Base-by-base conservation (phyloP, 1,284 basidiomycete genomes). In the Phellopilus nigrolimitatus region DNA sequence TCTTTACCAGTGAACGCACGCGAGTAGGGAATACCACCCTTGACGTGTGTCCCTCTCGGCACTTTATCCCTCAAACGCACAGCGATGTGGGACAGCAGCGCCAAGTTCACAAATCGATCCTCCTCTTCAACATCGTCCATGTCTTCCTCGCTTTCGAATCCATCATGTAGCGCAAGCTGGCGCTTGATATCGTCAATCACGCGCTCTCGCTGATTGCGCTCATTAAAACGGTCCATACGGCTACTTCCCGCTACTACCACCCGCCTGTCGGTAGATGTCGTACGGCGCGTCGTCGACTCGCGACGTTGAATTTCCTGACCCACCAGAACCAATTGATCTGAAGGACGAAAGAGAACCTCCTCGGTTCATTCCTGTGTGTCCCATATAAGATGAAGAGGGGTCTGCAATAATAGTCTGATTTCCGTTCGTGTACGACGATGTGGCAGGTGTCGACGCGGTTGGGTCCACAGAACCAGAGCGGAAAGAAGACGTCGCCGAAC, bases 1-100 rank as follows among this genome's bases (percentile, higher is more conserved):
- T 95, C 92, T 58, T 88, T 88, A 4, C 93, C 94, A 1, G 93
- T 97, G 62, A 97, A 97, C 9, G 90, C 88, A 9, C 80, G 74
- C 2, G 84, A 84, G 65, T 93, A 95, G 0, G 89, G 86, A 40
- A 95, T 88, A 52, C 88, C 88, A 6, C 88, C 89, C 68, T 97
- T 97, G 56, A 94, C 88, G 63, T 98, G 94, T 3, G 82, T 84
- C 10, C 84, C 85, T 42, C 88, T 75, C 1, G 87, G 88, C 1
- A 98, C 88, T 59, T 87, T 84, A 67, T 97, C 93, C 39, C 86
- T 78, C 47, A 98, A 68, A 61, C 91, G 85, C 5, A 95, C 84
- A 3, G 93, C 93, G 27, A 95, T 76, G 65, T 97, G 88, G 27
- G 88, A 92, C 39, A 98, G 74, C 27, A 97, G 70, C 1, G 89